Evolutionary conservation across 257 asterid species (phyloP).

Genomic region (Solanum habrochaites): DNA sequence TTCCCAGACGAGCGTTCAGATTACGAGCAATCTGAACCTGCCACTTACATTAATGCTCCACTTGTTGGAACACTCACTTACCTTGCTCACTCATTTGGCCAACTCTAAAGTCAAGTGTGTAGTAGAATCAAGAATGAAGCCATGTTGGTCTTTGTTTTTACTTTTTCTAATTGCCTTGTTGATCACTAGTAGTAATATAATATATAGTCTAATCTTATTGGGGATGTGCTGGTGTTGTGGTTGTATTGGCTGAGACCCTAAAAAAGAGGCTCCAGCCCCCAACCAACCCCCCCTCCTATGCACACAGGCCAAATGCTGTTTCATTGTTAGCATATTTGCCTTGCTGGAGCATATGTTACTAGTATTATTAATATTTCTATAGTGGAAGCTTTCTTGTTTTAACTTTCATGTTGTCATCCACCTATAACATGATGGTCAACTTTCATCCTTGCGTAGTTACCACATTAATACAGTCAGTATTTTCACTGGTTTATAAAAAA

Average conservation of each 20-base stretch:
- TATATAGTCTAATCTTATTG: not conserved
- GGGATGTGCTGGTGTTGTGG: not conserved
- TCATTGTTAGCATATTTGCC: not conserved
- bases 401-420: not conserved
- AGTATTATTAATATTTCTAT: not conserved
- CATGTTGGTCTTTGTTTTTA: not conserved
- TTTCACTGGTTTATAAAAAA: no score
- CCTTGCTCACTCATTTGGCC: conserved; percentile 93
- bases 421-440: not conserved
- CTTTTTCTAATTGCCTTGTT: no score
- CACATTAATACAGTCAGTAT: not conserved
- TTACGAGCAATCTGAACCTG: conserved; percentile 93
- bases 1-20: conserved; percentile 83
- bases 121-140: not conserved
- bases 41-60: conserved; percentile 94
- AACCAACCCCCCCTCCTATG: not conserved
- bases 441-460: not conserved
- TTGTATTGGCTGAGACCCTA: conserved; percentile 2
- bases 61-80: conserved; percentile 79
- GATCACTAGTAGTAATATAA: not conserved
- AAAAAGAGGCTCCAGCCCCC: conserved; percentile 8
- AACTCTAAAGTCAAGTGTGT: conserved; percentile 25
- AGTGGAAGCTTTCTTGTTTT: not conserved
- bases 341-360: not conserved
- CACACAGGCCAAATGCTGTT: not conserved